Conservation (phyloP, 257 asterid species). For the Ilex asprella region DNA sequence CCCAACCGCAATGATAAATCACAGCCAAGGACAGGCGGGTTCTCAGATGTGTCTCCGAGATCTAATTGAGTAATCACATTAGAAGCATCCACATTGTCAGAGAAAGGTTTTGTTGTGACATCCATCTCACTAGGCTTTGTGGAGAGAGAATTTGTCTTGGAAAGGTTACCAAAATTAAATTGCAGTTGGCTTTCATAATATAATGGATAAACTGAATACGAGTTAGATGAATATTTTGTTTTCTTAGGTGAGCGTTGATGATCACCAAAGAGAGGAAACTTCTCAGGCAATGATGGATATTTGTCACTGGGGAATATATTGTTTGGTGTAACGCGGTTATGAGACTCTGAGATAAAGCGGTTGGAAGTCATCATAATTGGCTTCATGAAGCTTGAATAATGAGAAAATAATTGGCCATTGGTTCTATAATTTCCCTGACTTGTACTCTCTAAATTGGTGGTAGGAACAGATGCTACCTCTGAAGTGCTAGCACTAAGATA, state of each 20-base stretch:
- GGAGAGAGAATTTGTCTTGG: conserved; percentile 18
- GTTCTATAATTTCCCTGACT: conserved; percentile 24
- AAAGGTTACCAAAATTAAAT: conserved; percentile 19
- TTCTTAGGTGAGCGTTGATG: conserved; percentile 17
- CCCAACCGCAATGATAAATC: conserved; percentile 83
- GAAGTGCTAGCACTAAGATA: conserved; percentile 54
- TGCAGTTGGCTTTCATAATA: conserved; percentile 30
- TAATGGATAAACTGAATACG: conserved; percentile 65
- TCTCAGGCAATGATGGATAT: conserved; percentile 19
- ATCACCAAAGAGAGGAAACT: conserved; percentile 14
- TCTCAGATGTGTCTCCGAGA: conserved; percentile 20
- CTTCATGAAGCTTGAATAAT: conserved; percentile 20
- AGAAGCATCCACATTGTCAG: conserved; percentile 16
- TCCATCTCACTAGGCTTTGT: conserved; percentile 19
- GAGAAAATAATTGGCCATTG: conserved; percentile 29
- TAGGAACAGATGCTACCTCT: conserved; percentile 23
- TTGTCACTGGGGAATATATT: conserved; percentile 14
- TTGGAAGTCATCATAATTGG: conserved; percentile 16
- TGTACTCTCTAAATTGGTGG: conserved; percentile 24
- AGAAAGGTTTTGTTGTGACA: conserved; percentile 10
- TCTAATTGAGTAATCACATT: conserved; percentile 15
- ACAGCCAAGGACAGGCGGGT: conserved; percentile 24
- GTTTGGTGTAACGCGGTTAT: conserved; percentile 7
- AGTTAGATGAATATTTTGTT: conserved; percentile 20
- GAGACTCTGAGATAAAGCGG: conserved; percentile 13